Conservation (phyloP, 1,284 basidiomycete genomes). For the Entoloma clypeatum region DNA sequence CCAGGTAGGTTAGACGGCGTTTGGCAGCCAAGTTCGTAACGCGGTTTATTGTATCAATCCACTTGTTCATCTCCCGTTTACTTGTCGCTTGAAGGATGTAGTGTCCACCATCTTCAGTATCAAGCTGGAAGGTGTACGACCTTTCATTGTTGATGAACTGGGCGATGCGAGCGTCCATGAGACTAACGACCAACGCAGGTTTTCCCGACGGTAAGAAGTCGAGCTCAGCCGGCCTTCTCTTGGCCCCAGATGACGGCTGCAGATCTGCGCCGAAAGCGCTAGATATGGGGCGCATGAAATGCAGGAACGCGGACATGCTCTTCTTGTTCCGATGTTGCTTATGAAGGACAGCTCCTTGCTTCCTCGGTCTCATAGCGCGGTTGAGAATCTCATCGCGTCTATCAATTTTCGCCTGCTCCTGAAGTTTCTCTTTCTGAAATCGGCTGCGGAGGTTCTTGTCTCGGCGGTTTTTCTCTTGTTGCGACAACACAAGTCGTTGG, state of each 20-base stretch:
- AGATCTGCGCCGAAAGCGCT: constrained; percentile 72
- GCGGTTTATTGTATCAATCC: constrained; percentile 69
- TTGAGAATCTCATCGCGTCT: constrained; percentile 69
- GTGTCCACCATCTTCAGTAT: constrained; percentile 81
- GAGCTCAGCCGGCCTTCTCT: constrained; percentile 64
- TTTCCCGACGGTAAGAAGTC: constrained; percentile 69
- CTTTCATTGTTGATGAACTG: constrained; percentile 74
- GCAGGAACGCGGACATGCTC: constrained; percentile 78
- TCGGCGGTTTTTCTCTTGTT: constrained; percentile 76
- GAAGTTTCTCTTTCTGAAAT: constrained; percentile 66
- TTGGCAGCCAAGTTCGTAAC: constrained; percentile 70
- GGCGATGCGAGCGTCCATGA: constrained; percentile 65
- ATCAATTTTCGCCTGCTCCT: constrained; percentile 67
- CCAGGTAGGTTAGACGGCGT: constrained; percentile 76
- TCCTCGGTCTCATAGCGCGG: constrained; percentile 64
- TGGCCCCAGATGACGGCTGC: constrained; percentile 37
- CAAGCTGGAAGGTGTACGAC: constrained; percentile 75
- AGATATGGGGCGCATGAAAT: constrained; percentile 82
- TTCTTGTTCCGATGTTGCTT: constrained; percentile 80
- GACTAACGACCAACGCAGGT: constrained; percentile 66
- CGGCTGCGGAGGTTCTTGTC: constrained; percentile 65
- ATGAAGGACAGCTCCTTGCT: constrained; percentile 39
- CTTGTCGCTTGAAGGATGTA: constrained; percentile 72
- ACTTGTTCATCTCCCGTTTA: constrained; percentile 64
- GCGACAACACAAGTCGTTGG: constrained; percentile 53